Evolutionary conservation across 2,329 filamentous ascomycete species (phyloP), one percentile per base, ranked within the genome.

Genomic region (Penicillium freii): DNA sequence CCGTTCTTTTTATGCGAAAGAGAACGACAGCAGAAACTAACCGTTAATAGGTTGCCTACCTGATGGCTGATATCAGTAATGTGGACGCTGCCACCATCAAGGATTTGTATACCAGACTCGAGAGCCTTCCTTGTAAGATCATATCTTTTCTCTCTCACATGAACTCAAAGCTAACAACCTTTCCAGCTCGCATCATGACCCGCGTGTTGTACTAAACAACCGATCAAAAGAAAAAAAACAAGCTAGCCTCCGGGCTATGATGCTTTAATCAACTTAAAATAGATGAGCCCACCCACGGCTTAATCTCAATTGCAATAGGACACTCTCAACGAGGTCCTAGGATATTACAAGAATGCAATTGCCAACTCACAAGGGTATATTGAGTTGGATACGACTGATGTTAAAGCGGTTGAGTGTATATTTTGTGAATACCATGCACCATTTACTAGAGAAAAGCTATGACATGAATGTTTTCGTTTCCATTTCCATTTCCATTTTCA

Each of bases 1-100:
- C 27, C 31, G 17, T 17, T 4, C 25, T 23, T 5, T 4, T 17
- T 5, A 23, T n/a, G 19, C 6, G 19, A 25, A 21, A n/a, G 8
- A 21, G 17, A 19, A 23, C 17, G 15, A 13, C 17, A 13, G 17
- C 10, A 47, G 11, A 27, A 46, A 49, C 55, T 71, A 57, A 71
- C 36, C 13, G 45, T 53, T 6, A 56, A 15, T 66, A 88, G 82
- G 84, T 94, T 64, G 94, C 94, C 21, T 99, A 99, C 74, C 81
- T 99, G 62, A 97, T 99, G 92, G 94, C 94, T 8, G 94, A 99
- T 79, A 89, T 99, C 69, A 96, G 91, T 78, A 86, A 89, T 61
- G 91, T 97, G 66, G 86, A 89, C 69, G 83, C 85, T 50, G 82
- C 81, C 40, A 89, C 96, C 70, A 91, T 97, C 73, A 92, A 91